Percentiles rank a stretch among this genome's conserved stretches.
Evolutionary conservation across 225 moss, liverwort and hornwort species (phyloP).

Genomic region (Physcomitrium patens): DNA sequence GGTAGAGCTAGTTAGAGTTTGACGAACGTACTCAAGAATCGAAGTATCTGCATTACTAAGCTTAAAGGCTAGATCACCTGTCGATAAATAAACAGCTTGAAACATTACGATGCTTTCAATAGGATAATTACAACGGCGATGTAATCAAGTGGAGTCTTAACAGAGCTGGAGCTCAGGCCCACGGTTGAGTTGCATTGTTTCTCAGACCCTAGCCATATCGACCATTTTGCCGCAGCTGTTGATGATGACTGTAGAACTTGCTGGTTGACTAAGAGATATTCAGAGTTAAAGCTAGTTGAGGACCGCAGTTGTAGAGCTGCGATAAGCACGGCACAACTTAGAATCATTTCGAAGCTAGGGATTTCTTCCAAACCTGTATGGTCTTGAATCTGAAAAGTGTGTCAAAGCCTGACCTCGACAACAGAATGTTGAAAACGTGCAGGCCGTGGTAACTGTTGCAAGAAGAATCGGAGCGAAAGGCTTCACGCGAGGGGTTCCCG

Average conservation of each 20-base stretch:
- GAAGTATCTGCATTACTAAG: background rate
- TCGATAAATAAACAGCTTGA: background rate
- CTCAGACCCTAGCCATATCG: too few species aligned
- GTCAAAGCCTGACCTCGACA: background rate
- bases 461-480: background rate
- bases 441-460: constrained; percentile 9
- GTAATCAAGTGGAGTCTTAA: background rate
- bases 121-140: background rate
- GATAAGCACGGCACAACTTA: too few species aligned
- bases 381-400: background rate
- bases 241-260: background rate
- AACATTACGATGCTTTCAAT: constrained; percentile 1
- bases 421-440: background rate
- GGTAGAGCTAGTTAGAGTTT: background rate
- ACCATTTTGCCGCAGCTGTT: background rate
- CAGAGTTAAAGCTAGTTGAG: too few species aligned
- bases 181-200: background rate
- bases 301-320: too few species aligned
- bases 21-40: background rate
- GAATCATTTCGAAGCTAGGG: background rate
- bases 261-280: background rate
- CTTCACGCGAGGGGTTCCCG: background rate
- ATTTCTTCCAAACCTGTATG: background rate
- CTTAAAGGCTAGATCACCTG: constrained; percentile 7
- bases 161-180: background rate